Evolutionary conservation across 2,329 filamentous ascomycete species (phyloP).

Genomic region (Didymella keratinophila): DNA sequence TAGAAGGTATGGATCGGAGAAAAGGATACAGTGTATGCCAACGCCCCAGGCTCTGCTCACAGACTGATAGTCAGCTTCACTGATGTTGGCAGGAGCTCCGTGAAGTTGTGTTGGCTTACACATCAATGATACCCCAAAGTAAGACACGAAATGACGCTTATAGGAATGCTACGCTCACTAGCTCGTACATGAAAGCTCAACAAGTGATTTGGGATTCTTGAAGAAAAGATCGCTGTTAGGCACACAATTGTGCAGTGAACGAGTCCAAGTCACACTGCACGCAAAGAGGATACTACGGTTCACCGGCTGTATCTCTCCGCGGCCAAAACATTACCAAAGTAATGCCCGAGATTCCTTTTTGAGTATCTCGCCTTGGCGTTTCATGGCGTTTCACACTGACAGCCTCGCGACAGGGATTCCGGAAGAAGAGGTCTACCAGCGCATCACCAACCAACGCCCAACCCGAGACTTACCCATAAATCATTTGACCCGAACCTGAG

Average conservation of each 20-base stretch:
- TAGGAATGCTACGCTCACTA: too few species aligned
- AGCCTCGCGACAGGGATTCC: constrained; percentile 13
- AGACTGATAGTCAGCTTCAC: neutral
- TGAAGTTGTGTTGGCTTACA: neutral
- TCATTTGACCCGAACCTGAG: constrained; percentile 23
- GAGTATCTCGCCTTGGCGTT: constrained; percentile 20
- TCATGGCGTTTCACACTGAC: constrained; percentile 20
- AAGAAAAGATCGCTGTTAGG: too few species aligned
- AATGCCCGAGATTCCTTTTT: neutral
- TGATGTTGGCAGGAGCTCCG: neutral
- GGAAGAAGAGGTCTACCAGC: constrained; percentile 7
- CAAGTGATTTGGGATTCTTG: too few species aligned
- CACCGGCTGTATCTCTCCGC: neutral
- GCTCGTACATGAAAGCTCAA: too few species aligned
- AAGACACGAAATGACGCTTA: neutral
- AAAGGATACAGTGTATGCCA: neutral
- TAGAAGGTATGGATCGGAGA: constrained; percentile 2
- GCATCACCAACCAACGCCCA: constrained; percentile 25
- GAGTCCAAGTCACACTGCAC: neutral
- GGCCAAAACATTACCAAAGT: neutral
- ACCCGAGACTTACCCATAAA: constrained; percentile 31
- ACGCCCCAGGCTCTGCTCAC: neutral
- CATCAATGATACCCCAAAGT: neutral
- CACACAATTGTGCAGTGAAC: too few species aligned
- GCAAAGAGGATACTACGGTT: neutral